Percentiles rank a stretch among this genome's conserved stretches.
Conservation (phyloP, 192 early-diverging fungal species). For the Helicostylum pulchrum region DNA sequence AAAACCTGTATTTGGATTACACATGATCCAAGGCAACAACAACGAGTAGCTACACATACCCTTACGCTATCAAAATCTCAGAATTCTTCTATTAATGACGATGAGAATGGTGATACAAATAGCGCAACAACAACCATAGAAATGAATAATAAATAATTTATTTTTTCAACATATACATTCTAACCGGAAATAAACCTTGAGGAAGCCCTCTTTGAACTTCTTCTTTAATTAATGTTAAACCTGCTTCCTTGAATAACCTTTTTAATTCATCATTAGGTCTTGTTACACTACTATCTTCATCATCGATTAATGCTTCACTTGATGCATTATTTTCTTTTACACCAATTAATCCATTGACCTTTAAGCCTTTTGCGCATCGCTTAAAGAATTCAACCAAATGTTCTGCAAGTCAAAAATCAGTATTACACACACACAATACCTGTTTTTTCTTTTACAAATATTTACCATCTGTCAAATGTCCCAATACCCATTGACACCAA, state of each 20-base stretch:
- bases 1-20: conserved; percentile 80
- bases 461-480: conserved; percentile 86
- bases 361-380: conserved; percentile 69
- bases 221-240: conserved; percentile 59
- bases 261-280: conserved; percentile 60
- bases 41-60: conserved; percentile 50
- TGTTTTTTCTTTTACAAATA: background rate
- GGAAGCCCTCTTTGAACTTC: conserved; percentile 67
- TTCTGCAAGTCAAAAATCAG: conserved; percentile 42
- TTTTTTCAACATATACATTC: conserved; percentile 55
- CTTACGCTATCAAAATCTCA: conserved; percentile 1
- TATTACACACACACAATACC: background rate
- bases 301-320: conserved; percentile 66
- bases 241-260: conserved; percentile 58
- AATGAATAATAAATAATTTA: background rate
- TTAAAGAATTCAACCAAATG: conserved; percentile 83
- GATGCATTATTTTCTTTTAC: conserved; percentile 89
- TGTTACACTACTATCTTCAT: conserved; percentile 82
- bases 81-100: background rate
- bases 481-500: conserved; percentile 98
- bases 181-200: conserved; percentile 61
- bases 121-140: conserved; percentile 5
- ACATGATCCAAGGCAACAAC: conserved; percentile 65
- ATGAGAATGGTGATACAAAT: background rate
- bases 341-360: conserved; percentile 69